Evolutionary conservation across 2,329 filamentous ascomycete genomes (phyloP).

Genomic region (Mycosphaerelloides madeirae): DNA sequence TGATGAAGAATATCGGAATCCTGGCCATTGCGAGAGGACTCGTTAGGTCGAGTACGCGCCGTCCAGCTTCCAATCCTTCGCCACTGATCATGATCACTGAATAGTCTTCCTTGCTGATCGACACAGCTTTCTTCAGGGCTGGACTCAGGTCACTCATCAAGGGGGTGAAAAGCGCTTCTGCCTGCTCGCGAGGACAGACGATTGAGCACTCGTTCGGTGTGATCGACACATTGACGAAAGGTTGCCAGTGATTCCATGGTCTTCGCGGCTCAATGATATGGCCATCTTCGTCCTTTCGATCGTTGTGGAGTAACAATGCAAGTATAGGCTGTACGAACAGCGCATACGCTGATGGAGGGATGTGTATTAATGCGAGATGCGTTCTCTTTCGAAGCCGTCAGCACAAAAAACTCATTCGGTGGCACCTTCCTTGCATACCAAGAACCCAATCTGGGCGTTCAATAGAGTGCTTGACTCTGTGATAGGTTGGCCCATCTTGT

Average conservation of each 20-base stretch:
- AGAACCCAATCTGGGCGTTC: constrained; percentile 46
- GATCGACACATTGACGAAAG: constrained; percentile 88
- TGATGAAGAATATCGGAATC: constrained; percentile 97
- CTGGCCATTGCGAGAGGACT: constrained; percentile 85
- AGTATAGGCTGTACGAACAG: constrained; percentile 81
- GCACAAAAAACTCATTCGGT: not conserved
- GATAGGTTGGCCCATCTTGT: constrained; percentile 22
- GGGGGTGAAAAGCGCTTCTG: constrained; percentile 69
- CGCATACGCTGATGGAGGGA: constrained; percentile 72
- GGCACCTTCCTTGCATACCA: constrained; percentile 32
- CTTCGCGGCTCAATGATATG: constrained; percentile 32
- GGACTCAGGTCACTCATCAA: constrained; percentile 60
- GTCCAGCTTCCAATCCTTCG: constrained; percentile 84
- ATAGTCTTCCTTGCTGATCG: constrained; percentile 77
- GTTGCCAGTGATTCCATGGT: constrained; percentile 55
- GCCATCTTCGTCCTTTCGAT: constrained; percentile 37
- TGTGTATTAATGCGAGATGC: constrained; percentile 81
- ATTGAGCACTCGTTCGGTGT: constrained; percentile 91
- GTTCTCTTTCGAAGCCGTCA: constrained; percentile 60
- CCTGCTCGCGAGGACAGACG: constrained; percentile 74
- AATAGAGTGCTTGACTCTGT: constrained; percentile 41
- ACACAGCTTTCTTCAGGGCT: constrained; percentile 46
- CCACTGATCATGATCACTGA: constrained; percentile 86
- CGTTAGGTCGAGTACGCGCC: constrained; percentile 85
- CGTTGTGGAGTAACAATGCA: constrained; percentile 62